Evolutionary conservation across 805 yeast species (phyloP).

Genomic region (Candida alai): DNA sequence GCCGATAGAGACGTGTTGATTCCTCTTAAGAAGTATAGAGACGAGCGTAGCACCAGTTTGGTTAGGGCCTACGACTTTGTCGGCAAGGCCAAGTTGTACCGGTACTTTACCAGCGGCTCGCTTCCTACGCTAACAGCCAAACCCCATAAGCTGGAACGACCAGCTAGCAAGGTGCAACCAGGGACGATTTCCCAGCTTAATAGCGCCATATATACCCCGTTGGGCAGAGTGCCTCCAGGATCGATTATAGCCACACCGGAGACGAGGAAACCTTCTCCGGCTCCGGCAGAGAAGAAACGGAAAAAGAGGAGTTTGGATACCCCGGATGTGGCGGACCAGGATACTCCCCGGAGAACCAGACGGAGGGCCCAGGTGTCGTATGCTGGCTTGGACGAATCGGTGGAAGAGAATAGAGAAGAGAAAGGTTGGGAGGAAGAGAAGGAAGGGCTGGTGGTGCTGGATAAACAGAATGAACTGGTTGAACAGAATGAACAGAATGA

Average conservation of each 20-base stretch:
- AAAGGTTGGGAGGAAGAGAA: conserved; percentile 1
- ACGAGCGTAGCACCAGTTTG: conserved; percentile 29
- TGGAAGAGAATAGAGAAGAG: background rate
- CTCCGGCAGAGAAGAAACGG: background rate
- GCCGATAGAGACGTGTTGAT: conserved; percentile 25
- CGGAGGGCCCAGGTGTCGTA: background rate
- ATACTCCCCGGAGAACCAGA: conserved; percentile 1
- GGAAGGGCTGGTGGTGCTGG: background rate
- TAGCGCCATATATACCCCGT: conserved; percentile 1
- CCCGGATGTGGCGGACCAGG: background rate
- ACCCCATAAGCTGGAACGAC: conserved; percentile 6
- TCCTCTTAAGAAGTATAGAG: conserved; percentile 23
- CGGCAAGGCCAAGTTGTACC: conserved; percentile 69
- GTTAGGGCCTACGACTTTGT: conserved; percentile 66
- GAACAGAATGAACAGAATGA: background rate
- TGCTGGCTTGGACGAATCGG: conserved; percentile 2
- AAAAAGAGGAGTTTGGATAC: background rate
- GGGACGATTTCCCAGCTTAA: conserved; percentile 3
- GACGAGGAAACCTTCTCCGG: background rate
- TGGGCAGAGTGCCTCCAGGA: conserved; percentile 6
- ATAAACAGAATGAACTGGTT: conserved; percentile 1
- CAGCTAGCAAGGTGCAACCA: background rate
- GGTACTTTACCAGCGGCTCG: conserved; percentile 39
- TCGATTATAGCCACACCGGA: background rate
- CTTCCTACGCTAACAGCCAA: conserved; percentile 1